A percentile compares a stretch with the other conserved stretches of the same genome.
Evolutionary conservation across 139 green algal species (phyloP).

Genomic region (Coelastrella sp.): DNA sequence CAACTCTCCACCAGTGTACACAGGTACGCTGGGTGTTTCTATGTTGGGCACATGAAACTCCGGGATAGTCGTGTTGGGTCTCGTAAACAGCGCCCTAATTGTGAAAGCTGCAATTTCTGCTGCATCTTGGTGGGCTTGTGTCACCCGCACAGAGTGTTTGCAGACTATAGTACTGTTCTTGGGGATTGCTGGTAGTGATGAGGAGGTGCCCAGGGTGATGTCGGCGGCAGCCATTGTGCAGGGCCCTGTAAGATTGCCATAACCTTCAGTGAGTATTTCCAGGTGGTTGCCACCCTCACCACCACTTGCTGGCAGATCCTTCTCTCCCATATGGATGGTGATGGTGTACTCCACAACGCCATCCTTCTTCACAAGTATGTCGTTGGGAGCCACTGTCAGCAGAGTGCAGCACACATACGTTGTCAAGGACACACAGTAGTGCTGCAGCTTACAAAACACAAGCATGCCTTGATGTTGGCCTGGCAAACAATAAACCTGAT

Average conservation of each 20-base stretch:
- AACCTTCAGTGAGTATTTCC: not conserved
- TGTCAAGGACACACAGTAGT: not conserved
- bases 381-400: not conserved
- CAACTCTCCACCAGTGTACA: no score
- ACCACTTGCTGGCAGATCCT: not conserved
- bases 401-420: not conserved
- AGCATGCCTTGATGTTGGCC: no score
- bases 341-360: not conserved
- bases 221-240: not conserved
- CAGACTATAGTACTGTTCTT: not conserved
- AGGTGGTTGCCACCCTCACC: not conserved
- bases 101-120: not conserved
- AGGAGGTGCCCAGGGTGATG: not conserved
- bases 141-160: not conserved
- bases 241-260: not conserved
- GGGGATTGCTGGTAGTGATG: not conserved
- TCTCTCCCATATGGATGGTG: not conserved
- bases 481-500: no score
- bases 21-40: no score
- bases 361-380: not conserved
- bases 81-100: not conserved
- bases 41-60: not conserved
- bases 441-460: not conserved
- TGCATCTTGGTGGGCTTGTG: not conserved
- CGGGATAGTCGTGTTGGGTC: not conserved